Percentiles rank a stretch among this genome's conserved stretches.
Evolutionary conservation across 1,284 basidiomycete species (phyloP).

Genomic region (Rhodotorula glutinis): DNA sequence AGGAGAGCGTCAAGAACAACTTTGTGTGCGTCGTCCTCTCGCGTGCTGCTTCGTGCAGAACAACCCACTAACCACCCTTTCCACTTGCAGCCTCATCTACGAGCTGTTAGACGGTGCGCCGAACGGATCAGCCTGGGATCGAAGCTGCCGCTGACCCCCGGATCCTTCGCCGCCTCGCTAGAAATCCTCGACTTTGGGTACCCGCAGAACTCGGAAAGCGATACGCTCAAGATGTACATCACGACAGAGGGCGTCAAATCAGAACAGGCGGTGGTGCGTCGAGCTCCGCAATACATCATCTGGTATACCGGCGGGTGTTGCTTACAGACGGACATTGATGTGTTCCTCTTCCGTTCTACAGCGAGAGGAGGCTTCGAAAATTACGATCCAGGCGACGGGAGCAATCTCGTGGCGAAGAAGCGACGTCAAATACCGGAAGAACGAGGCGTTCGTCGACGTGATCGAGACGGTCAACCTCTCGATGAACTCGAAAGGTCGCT

Average conservation of each 20-base stretch:
- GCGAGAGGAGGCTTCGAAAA: constrained; percentile 90
- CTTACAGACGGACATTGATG: background rate
- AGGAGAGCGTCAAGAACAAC: constrained; percentile 98
- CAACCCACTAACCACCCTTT: no score
- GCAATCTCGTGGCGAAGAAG: constrained; percentile 88
- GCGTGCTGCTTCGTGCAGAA: background rate
- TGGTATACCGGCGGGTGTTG: background rate
- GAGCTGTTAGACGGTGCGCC: constrained; percentile 84
- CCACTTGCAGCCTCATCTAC: constrained; percentile 64
- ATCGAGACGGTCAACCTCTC: constrained; percentile 93
- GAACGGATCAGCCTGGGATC: no score
- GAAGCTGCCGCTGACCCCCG: background rate
- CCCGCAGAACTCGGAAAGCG: constrained; percentile 98
- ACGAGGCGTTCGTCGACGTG: constrained; percentile 96
- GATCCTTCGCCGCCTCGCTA: constrained; percentile 47
- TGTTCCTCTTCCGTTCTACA: constrained; percentile 46
- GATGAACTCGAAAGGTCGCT: constrained; percentile 88
- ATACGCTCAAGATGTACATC: constrained; percentile 96
- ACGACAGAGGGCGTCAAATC: constrained; percentile 95
- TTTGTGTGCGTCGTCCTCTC: constrained; percentile 59
- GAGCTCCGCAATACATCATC: background rate
- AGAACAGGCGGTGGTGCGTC: constrained; percentile 63
- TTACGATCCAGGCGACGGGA: constrained; percentile 92
- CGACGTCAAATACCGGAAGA: constrained; percentile 97
- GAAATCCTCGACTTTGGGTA: constrained; percentile 99